phyloP scores from a whole-genome alignment of 2,329 filamentous ascomycete species.

The Magnaporthiopsis poae region DNA sequence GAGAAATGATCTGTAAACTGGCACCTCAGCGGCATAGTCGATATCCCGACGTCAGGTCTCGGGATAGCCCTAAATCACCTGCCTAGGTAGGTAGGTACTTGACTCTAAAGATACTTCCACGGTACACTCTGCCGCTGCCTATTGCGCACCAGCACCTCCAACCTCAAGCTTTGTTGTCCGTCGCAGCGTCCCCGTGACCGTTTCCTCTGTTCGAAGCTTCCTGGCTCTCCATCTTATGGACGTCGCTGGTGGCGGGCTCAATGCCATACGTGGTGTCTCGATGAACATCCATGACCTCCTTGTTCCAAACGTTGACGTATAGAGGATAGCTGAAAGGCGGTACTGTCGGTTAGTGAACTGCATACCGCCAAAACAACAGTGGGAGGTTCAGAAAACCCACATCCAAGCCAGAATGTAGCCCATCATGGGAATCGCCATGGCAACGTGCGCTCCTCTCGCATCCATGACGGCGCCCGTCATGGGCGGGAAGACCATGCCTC shows the following conservation, averaged over 20 bases:
- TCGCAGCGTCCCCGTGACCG: too few relatives aligned
- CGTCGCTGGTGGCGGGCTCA: slow-evolving; percentile 16
- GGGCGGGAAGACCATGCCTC: slow-evolving; percentile 46
- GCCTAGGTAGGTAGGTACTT: too few relatives aligned
- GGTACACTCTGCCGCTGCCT: background rate
- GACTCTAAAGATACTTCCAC: background rate
- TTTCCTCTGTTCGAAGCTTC: slow-evolving; percentile 9
- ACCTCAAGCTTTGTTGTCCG: background rate
- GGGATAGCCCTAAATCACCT: background rate
- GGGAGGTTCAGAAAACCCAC: slow-evolving; percentile 11
- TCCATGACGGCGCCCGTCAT: slow-evolving; percentile 34
- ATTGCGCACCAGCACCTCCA: background rate
- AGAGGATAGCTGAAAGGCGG: slow-evolving; percentile 17
- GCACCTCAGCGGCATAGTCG: too few relatives aligned
- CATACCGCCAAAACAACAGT: too few relatives aligned
- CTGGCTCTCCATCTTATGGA: slow-evolving; percentile 18
- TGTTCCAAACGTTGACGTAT: slow-evolving; percentile 23
- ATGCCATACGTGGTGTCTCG: slow-evolving; percentile 20
- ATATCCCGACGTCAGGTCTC: background rate
- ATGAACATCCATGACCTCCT: slow-evolving; percentile 21
- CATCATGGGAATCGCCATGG: slow-evolving; percentile 22
- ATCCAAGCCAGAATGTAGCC: slow-evolving; percentile 20
- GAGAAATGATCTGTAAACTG: too few relatives aligned
- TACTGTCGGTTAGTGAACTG: background rate
- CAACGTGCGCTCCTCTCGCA: slow-evolving; percentile 16